Conservation (phyloP, 108 stramenopile genomes). For the Nitzschia inconspicua region DNA sequence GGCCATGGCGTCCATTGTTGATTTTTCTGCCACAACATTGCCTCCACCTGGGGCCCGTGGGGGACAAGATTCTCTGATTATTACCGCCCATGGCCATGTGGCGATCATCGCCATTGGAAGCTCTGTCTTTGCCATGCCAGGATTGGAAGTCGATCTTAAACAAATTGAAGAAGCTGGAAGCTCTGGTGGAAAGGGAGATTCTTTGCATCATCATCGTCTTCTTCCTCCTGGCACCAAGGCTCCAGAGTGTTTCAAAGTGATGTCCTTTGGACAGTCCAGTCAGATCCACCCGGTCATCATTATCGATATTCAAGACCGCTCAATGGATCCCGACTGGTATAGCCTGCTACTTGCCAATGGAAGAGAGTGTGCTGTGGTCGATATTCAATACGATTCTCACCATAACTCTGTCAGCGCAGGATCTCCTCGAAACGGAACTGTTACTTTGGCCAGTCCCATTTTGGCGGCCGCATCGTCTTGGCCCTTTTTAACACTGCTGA, state of each 20-base stretch:
- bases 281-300: slow-evolving; percentile 79
- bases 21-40: slow-evolving; percentile 26
- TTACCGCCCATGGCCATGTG: slow-evolving; percentile 60
- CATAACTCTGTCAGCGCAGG: slow-evolving; percentile 4
- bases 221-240: slow-evolving; percentile 1
- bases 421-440: slow-evolving; percentile 52
- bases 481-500: slow-evolving; percentile 59
- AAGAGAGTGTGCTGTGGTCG: slow-evolving; percentile 74
- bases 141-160: slow-evolving; percentile 10
- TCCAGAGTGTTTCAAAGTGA: slow-evolving; percentile 41
- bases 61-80: slow-evolving; percentile 56
- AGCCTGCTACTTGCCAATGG: slow-evolving; percentile 66
- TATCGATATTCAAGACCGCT: slow-evolving; percentile 39
- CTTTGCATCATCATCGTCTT: not conserved
- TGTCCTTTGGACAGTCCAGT: slow-evolving; percentile 66
- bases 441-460: slow-evolving; percentile 66
- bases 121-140: slow-evolving; percentile 66
- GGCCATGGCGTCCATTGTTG: not conserved
- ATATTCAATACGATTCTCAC: slow-evolving; percentile 34
- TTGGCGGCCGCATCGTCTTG: slow-evolving; percentile 59
- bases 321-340: slow-evolving; percentile 49
- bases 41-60: slow-evolving; percentile 66
- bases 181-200: not conserved
- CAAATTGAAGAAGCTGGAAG: no score
- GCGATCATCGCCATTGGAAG: slow-evolving; percentile 73